phyloP scores from a whole-genome alignment of 306 rosid species.

The Mimosa bimucronata region DNA sequence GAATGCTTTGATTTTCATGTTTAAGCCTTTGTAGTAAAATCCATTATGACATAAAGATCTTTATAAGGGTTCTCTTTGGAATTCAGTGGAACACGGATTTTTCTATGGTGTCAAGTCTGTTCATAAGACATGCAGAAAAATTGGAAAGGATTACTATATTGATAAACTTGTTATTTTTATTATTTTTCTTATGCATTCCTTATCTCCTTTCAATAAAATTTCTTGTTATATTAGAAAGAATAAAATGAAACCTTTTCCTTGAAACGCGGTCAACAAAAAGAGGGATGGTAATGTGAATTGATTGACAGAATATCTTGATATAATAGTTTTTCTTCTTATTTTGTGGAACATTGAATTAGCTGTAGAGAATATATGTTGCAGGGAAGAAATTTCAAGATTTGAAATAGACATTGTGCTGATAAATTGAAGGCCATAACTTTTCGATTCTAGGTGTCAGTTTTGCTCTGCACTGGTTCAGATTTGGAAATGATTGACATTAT shows the following conservation, averaged over 20 bases:
- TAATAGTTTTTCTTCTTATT: slow-evolving; percentile 26
- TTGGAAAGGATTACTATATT: slow-evolving; percentile 2
- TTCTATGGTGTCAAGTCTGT: neutral
- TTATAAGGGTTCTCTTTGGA: slow-evolving; percentile 14
- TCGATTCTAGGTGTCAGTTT: slow-evolving; percentile 22
- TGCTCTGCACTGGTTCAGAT: slow-evolving; percentile 20
- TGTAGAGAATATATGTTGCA: neutral
- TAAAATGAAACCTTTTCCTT: neutral
- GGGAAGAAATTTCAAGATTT: slow-evolving; percentile 16
- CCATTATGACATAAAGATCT: slow-evolving; percentile 12
- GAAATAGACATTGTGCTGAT: slow-evolving; percentile 9
- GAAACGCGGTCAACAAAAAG: slow-evolving; percentile 13
- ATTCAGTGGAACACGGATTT: neutral
- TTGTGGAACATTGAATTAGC: slow-evolving; percentile 1
- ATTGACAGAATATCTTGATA: neutral
- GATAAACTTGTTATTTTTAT: slow-evolving; percentile 5
- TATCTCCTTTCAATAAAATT: slow-evolving; percentile 1
- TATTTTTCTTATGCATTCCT: slow-evolving; percentile 2
- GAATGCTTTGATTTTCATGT: slow-evolving; percentile 27
- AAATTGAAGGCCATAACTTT: slow-evolving; percentile 6
- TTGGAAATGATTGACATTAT: slow-evolving; percentile 28
- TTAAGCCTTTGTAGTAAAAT: slow-evolving; percentile 29
- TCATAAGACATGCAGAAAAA: slow-evolving; percentile 4
- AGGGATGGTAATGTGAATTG: neutral
- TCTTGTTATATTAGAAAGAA: neutral